Conservation (phyloP, 1,284 basidiomycete genomes). For the Pseudozyma hubeiensis region DNA sequence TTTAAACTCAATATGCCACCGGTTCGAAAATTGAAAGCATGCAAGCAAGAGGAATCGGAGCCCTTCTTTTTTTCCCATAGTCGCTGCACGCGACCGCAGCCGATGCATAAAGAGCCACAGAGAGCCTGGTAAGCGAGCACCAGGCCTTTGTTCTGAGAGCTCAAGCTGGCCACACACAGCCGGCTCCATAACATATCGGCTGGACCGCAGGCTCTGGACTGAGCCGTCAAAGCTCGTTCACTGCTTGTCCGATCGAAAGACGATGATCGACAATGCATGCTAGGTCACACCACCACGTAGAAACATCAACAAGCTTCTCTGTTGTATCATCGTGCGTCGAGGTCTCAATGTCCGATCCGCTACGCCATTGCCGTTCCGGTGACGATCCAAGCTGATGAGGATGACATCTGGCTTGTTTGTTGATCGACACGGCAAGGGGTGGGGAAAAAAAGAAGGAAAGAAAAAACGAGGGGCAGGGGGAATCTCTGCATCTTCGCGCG, state of each 20-base stretch:
- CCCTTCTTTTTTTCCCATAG: conserved; percentile 23
- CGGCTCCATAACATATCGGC: too few relatives aligned
- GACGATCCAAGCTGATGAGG: not conserved
- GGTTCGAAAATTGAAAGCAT: not conserved
- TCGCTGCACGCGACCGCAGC: conserved; percentile 8
- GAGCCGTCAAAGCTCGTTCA: not conserved
- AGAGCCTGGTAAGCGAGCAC: not conserved
- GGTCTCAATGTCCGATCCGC: not conserved
- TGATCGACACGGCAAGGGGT: not conserved
- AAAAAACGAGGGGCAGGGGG: not conserved
- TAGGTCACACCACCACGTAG: conserved; percentile 17
- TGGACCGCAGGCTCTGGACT: not conserved
- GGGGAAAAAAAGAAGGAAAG: not conserved
- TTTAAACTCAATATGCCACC: too few relatives aligned
- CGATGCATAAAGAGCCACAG: conserved; percentile 1
- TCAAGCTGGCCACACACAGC: too few relatives aligned
- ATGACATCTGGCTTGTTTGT: not conserved
- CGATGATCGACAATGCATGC: conserved; percentile 19
- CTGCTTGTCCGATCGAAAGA: not conserved
- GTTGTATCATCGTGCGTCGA: not conserved
- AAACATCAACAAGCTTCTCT: not conserved
- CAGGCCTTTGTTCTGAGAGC: too few relatives aligned
- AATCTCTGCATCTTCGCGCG: too few relatives aligned
- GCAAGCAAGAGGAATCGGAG: not conserved
- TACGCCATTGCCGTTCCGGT: too few relatives aligned